Percentiles rank a stretch among this genome's conserved stretches.
Conservation (phyloP, 1,139 yeast genomes). For the Magnusiomyces suaveolens region DNA sequence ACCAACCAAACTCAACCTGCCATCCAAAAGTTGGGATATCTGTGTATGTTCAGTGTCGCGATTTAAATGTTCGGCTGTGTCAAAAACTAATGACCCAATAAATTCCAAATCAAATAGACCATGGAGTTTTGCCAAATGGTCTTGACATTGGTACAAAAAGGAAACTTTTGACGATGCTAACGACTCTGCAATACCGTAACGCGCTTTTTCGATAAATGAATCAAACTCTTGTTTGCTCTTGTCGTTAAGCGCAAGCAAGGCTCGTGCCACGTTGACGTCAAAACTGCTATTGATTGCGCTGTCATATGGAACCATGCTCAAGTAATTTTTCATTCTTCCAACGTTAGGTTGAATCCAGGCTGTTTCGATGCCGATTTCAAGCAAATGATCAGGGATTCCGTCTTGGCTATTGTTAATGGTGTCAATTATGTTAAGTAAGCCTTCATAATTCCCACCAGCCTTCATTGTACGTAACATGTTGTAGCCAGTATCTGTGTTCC, state of each 20-base stretch:
- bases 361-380: conserved; percentile 63
- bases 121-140: conserved; percentile 55
- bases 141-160: conserved; percentile 50
- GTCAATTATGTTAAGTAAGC: conserved; percentile 31
- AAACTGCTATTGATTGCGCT: conserved; percentile 31
- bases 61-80: background rate
- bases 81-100: conserved; percentile 17
- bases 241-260: conserved; percentile 39
- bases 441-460: conserved; percentile 50
- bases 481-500: conserved; percentile 31
- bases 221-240: conserved; percentile 31
- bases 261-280: conserved; percentile 57
- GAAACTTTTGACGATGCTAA: conserved; percentile 54
- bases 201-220: conserved; percentile 42
- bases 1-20: conserved; percentile 29
- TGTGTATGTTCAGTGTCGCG: conserved; percentile 20
- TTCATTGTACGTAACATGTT: conserved; percentile 46
- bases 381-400: conserved; percentile 20
- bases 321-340: conserved; percentile 49
- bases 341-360: conserved; percentile 58
- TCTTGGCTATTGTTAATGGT: conserved; percentile 7
- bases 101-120: conserved; percentile 54
- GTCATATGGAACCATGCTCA: conserved; percentile 32
- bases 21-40: conserved; percentile 27
- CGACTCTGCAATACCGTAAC: conserved; percentile 48